Base-by-base conservation (phyloP, 2,329 filamentous ascomycete genomes). In the Cladosporium sp. region DNA sequence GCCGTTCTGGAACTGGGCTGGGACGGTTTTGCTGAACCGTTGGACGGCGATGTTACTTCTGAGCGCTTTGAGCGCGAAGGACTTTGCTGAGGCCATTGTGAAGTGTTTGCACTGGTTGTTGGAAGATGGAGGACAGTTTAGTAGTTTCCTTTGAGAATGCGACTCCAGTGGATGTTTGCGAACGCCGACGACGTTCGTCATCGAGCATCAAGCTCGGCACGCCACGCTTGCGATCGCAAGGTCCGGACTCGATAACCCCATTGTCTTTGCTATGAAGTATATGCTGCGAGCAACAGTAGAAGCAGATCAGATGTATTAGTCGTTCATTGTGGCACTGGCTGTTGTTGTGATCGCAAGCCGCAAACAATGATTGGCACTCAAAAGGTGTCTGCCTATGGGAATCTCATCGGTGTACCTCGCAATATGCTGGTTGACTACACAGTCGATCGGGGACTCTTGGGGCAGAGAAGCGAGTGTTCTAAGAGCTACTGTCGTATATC, bases 1-100 rank as follows among this genome's bases (percentile, higher is more conserved):
- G 35, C 59, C 23, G 44, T 62, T 64, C 21, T 35, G 60, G 53
- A 66, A 67, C 60, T 44, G 59, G 37, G 50, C 64, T 11, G 66
- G 50, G 49, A 49, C 49, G 49, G 46, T 56, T 16, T 50, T 61
- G 37, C 64, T 56, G 23, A 64, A 63, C 46, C 62, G 66, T 63
- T 60, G 62, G 26, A 52, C 49, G 29, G 61, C 65, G 8, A 67
- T 44, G 50, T 52, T 65, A 23, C 50, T 66, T 11, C 68, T 64
- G 49, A 71, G 66, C 23, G 68, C 67, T 31, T 68, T 65, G 23
- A 66, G 59, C 2, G 70, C 69, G 63, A 69, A 67, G 50, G 69
- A 65, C 35, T 69, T 65, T 62, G 68, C 62, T 44, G 70, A 69
- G 21, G 70, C 68, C 72, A 73, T 73, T 14, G 21, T 69, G 57